These are phyloP conservation scores for Sparassis latifolia DNA, from an alignment of 1,284 basidiomycete genomes.

Conservation along the genomic window DNA sequence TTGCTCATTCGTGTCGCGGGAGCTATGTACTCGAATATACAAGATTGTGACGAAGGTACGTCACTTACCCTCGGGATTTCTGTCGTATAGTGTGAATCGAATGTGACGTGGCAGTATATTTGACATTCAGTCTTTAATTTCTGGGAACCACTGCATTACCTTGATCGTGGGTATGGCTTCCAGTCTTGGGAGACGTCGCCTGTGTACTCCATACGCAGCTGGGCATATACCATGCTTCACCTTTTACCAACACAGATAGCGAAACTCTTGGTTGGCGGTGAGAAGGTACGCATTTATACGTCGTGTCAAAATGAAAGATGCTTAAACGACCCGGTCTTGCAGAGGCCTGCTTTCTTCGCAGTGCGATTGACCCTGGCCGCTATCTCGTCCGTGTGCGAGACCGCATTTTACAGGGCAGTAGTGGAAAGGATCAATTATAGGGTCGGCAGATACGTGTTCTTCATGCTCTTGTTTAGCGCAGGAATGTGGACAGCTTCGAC, in stretches of 20 bases:
- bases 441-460: slow-evolving; percentile 87
- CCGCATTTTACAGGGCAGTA: slow-evolving; percentile 79
- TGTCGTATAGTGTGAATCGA: neutral
- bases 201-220: slow-evolving; percentile 85
- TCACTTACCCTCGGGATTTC: neutral
- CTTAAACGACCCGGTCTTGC: slow-evolving; percentile 1
- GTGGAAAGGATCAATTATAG: slow-evolving; percentile 81
- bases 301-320: too few relatives aligned
- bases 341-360: slow-evolving; percentile 86
- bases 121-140: slow-evolving; percentile 83
- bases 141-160: slow-evolving; percentile 95
- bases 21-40: slow-evolving; percentile 94
- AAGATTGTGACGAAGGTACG: slow-evolving; percentile 95
- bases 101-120: neutral
- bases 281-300: slow-evolving; percentile 16
- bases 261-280: slow-evolving; percentile 19
- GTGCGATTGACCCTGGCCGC: slow-evolving; percentile 77
- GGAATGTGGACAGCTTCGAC: slow-evolving; percentile 92
- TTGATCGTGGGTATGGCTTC: slow-evolving; percentile 80
- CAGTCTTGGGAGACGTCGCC: slow-evolving; percentile 99
- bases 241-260: slow-evolving; percentile 42
- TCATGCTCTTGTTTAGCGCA: slow-evolving; percentile 78
- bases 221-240: slow-evolving; percentile 87
- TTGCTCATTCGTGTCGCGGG: slow-evolving; percentile 78
- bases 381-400: slow-evolving; percentile 76